Evolutionary conservation across 192 early-diverging fungal genomes (phyloP).

Genomic region (Coemansia sp.): DNA sequence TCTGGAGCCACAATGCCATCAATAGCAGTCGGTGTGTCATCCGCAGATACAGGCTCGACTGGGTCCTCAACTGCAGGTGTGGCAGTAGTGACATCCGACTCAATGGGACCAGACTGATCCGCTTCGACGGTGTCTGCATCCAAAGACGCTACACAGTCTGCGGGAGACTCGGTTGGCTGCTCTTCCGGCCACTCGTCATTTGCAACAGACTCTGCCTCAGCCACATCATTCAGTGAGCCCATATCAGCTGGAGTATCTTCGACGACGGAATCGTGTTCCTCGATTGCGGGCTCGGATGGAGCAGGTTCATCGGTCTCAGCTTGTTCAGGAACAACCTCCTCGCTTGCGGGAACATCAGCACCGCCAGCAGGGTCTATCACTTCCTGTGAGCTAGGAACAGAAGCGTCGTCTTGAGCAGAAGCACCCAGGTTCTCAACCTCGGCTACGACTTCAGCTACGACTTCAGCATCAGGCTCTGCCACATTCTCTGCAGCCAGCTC

Average conservation of each 20-base stretch:
- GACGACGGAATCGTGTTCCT: background rate
- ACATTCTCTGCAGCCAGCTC: conserved; percentile 1
- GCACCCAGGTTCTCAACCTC: background rate
- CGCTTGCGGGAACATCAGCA: background rate
- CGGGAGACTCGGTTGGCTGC: background rate
- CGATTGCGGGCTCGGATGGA: background rate
- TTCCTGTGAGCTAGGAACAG: background rate
- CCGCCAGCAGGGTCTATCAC: background rate
- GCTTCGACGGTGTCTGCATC: background rate
- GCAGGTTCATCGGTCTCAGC: background rate
- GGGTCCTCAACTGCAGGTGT: background rate
- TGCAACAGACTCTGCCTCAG: background rate
- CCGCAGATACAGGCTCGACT: background rate
- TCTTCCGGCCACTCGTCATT: background rate
- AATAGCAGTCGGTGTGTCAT: background rate
- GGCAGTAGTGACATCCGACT: background rate
- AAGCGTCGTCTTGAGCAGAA: background rate
- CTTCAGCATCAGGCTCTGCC: background rate
- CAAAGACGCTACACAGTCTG: background rate
- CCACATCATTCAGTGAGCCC: background rate
- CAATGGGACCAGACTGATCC: background rate
- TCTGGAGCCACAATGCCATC: background rate
- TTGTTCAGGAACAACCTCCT: background rate
- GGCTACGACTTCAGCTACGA: background rate
- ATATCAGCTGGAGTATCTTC: background rate